Percentiles rank a stretch among this genome's conserved stretches.
Conservation (phyloP, 2,329 filamentous ascomycete genomes). For the Fusarium algeriense region DNA sequence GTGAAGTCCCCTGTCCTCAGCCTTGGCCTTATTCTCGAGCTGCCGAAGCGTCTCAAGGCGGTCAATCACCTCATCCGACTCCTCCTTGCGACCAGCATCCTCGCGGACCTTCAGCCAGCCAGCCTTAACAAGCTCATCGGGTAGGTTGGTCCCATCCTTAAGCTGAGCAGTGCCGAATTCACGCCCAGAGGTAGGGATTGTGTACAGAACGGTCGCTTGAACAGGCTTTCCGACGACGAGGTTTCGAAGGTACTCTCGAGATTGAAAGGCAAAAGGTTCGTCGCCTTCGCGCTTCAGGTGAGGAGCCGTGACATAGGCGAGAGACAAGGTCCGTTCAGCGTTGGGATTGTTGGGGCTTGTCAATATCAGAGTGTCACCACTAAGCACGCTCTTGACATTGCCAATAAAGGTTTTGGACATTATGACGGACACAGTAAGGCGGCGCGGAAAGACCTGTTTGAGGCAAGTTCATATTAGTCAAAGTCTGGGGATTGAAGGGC, state of each 20-base stretch:
- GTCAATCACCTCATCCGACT: constrained; percentile 78
- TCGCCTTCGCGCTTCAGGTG: constrained; percentile 89
- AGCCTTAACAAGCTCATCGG: constrained; percentile 85
- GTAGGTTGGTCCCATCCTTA: constrained; percentile 80
- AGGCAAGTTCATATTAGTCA: constrained; percentile 30
- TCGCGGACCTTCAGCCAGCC: constrained; percentile 95
- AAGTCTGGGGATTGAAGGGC: neutral
- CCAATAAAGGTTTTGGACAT: constrained; percentile 71
- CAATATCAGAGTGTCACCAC: constrained; percentile 91
- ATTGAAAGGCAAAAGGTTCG: constrained; percentile 93
- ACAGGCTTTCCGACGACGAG: constrained; percentile 87
- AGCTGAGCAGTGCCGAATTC: constrained; percentile 89
- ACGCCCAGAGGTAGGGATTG: constrained; percentile 83
- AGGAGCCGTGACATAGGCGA: constrained; percentile 93
- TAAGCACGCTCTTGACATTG: constrained; percentile 93
- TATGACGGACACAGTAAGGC: constrained; percentile 46
- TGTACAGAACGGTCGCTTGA: constrained; percentile 87
- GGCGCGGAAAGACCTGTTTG: constrained; percentile 37
- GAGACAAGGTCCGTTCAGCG: constrained; percentile 86
- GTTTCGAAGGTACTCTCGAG: constrained; percentile 90
- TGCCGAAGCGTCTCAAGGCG: constrained; percentile 82
- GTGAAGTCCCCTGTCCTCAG: constrained; percentile 86
- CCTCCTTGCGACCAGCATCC: constrained; percentile 92
- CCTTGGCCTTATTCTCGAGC: constrained; percentile 82
- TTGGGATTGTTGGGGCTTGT: constrained; percentile 83